Conservation (phyloP, 2,329 filamentous ascomycete species). For the Hortaea sp. region DNA sequence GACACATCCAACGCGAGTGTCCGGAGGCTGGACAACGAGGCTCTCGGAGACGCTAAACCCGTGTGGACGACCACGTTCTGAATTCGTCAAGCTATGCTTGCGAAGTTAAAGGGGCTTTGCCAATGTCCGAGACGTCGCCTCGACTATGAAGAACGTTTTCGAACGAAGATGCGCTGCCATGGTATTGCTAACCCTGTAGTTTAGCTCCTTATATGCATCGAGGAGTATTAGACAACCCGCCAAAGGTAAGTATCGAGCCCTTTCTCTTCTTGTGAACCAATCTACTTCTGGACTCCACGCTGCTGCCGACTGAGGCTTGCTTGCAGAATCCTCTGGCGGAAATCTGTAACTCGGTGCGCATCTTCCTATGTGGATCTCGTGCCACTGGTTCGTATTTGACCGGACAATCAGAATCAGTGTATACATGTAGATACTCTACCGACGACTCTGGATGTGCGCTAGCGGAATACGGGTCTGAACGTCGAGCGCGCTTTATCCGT, state of each 20-base stretch:
- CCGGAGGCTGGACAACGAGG: constrained; percentile 20
- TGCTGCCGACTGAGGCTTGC: not conserved
- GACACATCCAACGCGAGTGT: constrained; percentile 51
- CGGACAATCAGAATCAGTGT: constrained; percentile 21
- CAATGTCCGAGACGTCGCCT: too few relatives aligned
- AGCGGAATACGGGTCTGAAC: constrained; percentile 33
- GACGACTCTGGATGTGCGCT: constrained; percentile 28
- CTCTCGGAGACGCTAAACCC: not conserved
- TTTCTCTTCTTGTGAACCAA: too few relatives aligned
- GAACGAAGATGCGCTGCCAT: too few relatives aligned
- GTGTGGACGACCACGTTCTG: not conserved
- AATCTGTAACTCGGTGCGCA: constrained; percentile 15
- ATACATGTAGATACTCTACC: constrained; percentile 30
- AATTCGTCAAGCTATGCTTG: too few relatives aligned
- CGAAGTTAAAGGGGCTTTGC: too few relatives aligned
- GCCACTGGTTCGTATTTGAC: constrained; percentile 32
- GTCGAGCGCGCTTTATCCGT: constrained; percentile 25
- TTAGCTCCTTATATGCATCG: too few relatives aligned
- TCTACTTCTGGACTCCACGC: not conserved
- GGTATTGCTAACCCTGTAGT: too few relatives aligned
- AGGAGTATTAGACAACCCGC: too few relatives aligned
- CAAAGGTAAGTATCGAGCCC: too few relatives aligned
- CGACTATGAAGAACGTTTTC: too few relatives aligned
- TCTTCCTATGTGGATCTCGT: constrained; percentile 26
- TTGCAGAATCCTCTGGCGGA: not conserved